Evolutionary conservation across 1,284 basidiomycete species (phyloP), one percentile per base, ranked within the genome.

Genomic region (Boletus sp.): DNA sequence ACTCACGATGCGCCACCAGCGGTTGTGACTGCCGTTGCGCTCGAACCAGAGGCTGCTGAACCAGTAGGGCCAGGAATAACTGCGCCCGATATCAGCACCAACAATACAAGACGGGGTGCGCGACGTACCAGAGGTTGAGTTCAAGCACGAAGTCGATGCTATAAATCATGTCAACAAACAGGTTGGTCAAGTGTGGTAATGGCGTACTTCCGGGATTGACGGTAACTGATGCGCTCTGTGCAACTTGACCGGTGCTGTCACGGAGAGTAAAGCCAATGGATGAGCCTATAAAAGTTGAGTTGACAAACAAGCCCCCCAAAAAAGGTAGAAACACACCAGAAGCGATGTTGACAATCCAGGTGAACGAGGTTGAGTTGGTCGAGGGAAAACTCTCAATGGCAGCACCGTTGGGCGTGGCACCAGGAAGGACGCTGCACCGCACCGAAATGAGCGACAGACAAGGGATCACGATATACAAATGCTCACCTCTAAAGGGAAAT

Each of bases 141-240:
- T 66, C 55, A 68, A 32, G 57, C 75, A 75, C 40, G 57, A 54
- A 38, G 35, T 57, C 42, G 59, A 51, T 14, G 58, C 76, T 76
- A 39, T 1, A 54, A 30, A 30, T 16, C 38, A 22, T 34, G 44
- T 46, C 32, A 52, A 33, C n/a, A 39, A 26, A 32, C 13, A 19
- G 4, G 30, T 38, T 17, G 44, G 13, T 9, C 2, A 36, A 39
- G 6, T 19, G 27, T 41, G 26, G 33, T 39, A 54, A 41, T 13
- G 46, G 9, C 76, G 45, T 69, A 84, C 82, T 32, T 45, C 78
- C 72, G 20, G 64, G 0, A 25, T 66, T 58, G 54, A 84, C 58
- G n/a, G 61, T 69, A 69, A 86, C 72, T 2, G 76, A 34, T 14
- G 74, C 81, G 5, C 73, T 69, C 56, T 81, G 77, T 2, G 63